Evolutionary conservation across 768 basidiomycete species (phyloP), one percentile per base, ranked within the genome.

Genomic region (Russula foetens): DNA sequence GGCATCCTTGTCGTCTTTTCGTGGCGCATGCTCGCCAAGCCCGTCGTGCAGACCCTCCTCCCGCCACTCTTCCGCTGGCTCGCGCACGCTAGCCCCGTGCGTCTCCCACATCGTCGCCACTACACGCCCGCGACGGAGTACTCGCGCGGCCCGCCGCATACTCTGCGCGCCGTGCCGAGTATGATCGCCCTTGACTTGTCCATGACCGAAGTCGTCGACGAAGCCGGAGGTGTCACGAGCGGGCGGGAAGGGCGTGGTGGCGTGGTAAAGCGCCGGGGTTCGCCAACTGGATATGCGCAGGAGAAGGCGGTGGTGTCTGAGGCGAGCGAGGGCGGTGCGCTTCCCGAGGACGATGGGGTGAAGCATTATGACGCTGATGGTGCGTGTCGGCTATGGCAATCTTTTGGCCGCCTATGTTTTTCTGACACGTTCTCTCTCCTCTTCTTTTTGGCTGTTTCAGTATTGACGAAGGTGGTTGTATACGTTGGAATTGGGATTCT

Each of bases 51-150:
- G 67, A 67, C 83, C 7, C 73, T 87, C 47, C 82, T 98, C 0
- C 95, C 95, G 0, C 91, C 92, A 0, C 77, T 84, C 19, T 97
- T 92, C 79, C 87, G 95, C 59, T 74, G 84, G 47, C 76, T 90
- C 62, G 79, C 89, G 8, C 80, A 78, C 29, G 63, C 63, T 6
- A 64, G 63, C 12, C 76, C 82, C 41, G 80, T 91, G 68, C 76
- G 76, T 8, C 81, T 98, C 4, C 96, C 95, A 0, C 83, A 85
- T 62, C 81, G 96, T 11, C 79, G 92, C 17, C 92, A 92, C 74
- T 97, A 98, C 71, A 89, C 86, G 6, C 88, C 92, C 29, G 91
- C 94, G 31, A 93, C 92, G 67, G 93, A 94, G 66, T 97, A 97
- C 71, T 79, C 78, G 31, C 78, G 72, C 28, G 82, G 90, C 1